Percentiles rank a stretch among this genome's conserved stretches.
Evolutionary conservation across 75 land plant genomes (phyloP).

Genomic region (Picea sitchensis): DNA sequence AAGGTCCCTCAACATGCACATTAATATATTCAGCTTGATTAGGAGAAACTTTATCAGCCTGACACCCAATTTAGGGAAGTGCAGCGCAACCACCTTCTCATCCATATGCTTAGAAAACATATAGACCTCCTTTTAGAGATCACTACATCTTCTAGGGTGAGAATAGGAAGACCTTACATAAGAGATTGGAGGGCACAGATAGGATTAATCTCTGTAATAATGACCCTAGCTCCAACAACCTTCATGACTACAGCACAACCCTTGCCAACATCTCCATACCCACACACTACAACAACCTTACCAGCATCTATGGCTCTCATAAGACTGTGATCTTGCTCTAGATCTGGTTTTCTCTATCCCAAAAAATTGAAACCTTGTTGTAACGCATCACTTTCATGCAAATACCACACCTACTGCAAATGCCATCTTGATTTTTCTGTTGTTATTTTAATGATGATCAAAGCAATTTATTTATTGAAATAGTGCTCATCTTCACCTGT

Average conservation of each 20-base stretch:
- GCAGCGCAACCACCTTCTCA: slow-evolving; percentile 44
- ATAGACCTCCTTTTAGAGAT: slow-evolving; percentile 31
- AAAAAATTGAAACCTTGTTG: too few species aligned
- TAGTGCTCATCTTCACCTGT: too few species aligned
- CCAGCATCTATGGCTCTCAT: too few species aligned
- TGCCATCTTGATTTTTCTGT: too few species aligned
- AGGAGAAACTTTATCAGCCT: slow-evolving; percentile 49
- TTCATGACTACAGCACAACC: slow-evolving; percentile 11
- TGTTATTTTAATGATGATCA: too few species aligned
- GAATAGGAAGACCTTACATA: background rate
- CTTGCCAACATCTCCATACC: background rate
- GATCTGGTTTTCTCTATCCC: too few species aligned
- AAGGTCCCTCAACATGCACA: too few species aligned
- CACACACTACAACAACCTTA: too few species aligned
- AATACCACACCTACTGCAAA: too few species aligned
- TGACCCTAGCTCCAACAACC: background rate
- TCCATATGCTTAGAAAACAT: slow-evolving; percentile 35
- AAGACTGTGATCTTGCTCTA: too few species aligned
- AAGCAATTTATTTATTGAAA: too few species aligned
- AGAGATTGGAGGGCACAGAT: slow-evolving; percentile 2
- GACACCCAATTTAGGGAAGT: slow-evolving; percentile 60
- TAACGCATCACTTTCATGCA: too few species aligned
- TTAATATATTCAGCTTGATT: background rate
- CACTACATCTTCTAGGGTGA: background rate
- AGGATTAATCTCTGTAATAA: background rate